These are phyloP conservation scores for Umbellularia californica DNA, from an alignment of 164 flowering plant genomes.

Conservation along the genomic window DNA sequence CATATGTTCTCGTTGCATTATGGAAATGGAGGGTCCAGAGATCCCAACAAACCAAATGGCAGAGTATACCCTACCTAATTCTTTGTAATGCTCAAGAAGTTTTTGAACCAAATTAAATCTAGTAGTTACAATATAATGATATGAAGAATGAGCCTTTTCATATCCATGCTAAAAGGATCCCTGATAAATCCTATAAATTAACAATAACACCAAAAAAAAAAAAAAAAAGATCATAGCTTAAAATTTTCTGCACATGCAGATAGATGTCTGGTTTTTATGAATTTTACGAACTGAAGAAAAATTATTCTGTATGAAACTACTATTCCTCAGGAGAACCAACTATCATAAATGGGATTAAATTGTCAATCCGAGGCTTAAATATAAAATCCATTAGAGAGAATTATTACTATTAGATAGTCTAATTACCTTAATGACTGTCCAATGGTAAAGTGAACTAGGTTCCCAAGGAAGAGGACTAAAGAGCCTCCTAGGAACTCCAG, in stretches of 20 bases:
- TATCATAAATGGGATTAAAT: background rate
- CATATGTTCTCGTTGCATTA: slow-evolving; percentile 17
- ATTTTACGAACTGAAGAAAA: background rate
- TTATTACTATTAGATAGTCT: background rate
- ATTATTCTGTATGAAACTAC: background rate
- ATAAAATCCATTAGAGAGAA: background rate
- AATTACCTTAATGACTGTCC: slow-evolving; percentile 41
- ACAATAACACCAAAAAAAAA: too few relatives aligned
- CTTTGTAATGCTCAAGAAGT: too few relatives aligned
- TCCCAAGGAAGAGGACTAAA: slow-evolving; percentile 41
- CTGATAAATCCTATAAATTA: background rate
- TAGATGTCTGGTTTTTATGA: background rate
- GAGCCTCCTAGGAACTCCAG: slow-evolving; percentile 49
- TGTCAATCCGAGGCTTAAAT: background rate
- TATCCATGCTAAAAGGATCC: background rate
- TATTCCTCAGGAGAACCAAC: background rate
- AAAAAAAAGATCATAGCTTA: background rate
- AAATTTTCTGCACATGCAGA: background rate
- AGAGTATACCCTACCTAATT: background rate
- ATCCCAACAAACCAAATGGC: slow-evolving; percentile 44
- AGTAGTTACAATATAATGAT: too few relatives aligned
- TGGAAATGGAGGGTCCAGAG: slow-evolving; percentile 35
- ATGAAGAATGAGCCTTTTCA: background rate
- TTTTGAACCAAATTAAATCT: too few relatives aligned
- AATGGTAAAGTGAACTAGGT: slow-evolving; percentile 27